These are phyloP conservation scores for Echium plantagineum DNA, from an alignment of 257 asterid genomes.

Conservation along the genomic window DNA sequence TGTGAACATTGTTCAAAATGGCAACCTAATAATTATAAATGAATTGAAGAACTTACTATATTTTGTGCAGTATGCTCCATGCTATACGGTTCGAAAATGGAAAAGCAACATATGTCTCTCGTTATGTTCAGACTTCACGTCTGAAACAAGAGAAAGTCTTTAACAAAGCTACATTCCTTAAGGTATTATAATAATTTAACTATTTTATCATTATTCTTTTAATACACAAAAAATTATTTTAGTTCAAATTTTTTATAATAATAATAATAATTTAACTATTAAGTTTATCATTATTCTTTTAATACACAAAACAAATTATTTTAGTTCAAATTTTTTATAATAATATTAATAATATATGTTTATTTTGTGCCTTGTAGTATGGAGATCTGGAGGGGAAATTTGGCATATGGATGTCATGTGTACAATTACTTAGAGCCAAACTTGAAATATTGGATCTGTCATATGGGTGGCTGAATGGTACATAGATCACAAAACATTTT, in stretches of 20 bases:
- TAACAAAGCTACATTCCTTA: background rate
- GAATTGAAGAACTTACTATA: no score
- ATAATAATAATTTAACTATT: no score
- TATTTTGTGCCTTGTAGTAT: background rate
- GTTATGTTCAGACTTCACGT: background rate
- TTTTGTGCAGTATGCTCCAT: background rate
- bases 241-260: no score
- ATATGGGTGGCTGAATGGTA: background rate
- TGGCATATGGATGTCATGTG: background rate
- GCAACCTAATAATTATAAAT: no score
- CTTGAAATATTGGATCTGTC: background rate
- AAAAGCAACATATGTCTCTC: background rate
- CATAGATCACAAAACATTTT: no score
- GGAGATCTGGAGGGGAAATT: background rate
- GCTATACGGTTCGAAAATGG: background rate
- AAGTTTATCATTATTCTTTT: no score
- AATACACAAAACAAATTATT: no score
- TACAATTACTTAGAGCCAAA: background rate
- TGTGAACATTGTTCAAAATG: no score
- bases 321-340: no score
- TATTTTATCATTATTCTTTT: no score
- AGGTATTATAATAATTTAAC: background rate
- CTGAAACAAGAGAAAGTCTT: background rate
- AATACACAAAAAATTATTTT: no score
- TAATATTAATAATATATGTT: no score